phyloP scores from a whole-genome alignment of 2,329 filamentous ascomycete species.

The Graphium sp. region DNA sequence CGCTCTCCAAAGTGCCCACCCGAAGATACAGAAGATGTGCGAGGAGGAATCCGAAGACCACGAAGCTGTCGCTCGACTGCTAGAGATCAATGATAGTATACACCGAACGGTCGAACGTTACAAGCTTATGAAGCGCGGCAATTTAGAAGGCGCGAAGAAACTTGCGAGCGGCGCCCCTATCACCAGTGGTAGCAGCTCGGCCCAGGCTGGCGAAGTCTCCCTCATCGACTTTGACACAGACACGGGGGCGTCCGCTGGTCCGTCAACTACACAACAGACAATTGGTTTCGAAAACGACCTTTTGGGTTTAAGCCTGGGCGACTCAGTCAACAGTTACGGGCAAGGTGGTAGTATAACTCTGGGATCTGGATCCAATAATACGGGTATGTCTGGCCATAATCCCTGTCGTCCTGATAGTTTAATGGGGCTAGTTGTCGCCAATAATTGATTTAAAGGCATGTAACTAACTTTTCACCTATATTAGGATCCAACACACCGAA shows the following conservation, averaged over 20 bases:
- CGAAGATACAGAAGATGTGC: constrained; percentile 99
- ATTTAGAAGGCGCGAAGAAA: constrained; percentile 66
- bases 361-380: constrained; percentile 56
- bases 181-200: constrained; percentile 11
- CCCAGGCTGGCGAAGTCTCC: constrained; percentile 62
- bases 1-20: constrained; percentile 80
- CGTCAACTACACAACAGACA: constrained; percentile 22
- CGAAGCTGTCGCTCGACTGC: constrained; percentile 83
- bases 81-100: constrained; percentile 98
- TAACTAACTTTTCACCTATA: too few relatives aligned
- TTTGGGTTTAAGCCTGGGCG: constrained; percentile 69
- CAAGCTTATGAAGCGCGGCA: constrained; percentile 89
- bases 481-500: too few relatives aligned
- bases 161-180: constrained; percentile 62
- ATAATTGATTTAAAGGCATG: too few relatives aligned
- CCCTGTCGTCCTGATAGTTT: too few relatives aligned
- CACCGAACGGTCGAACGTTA: constrained; percentile 91
- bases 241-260: constrained; percentile 21
- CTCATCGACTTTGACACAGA: constrained; percentile 79
- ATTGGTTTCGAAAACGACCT: constrained; percentile 77
- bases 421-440: too few relatives aligned
- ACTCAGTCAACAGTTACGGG: constrained; percentile 38
- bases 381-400: constrained; percentile 28
- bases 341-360: constrained; percentile 71
- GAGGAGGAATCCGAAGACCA: constrained; percentile 96